Evolutionary conservation across 139 green algal species (phyloP), one percentile per base, ranked within the genome.

Genomic region (Nannochloris sp.): DNA sequence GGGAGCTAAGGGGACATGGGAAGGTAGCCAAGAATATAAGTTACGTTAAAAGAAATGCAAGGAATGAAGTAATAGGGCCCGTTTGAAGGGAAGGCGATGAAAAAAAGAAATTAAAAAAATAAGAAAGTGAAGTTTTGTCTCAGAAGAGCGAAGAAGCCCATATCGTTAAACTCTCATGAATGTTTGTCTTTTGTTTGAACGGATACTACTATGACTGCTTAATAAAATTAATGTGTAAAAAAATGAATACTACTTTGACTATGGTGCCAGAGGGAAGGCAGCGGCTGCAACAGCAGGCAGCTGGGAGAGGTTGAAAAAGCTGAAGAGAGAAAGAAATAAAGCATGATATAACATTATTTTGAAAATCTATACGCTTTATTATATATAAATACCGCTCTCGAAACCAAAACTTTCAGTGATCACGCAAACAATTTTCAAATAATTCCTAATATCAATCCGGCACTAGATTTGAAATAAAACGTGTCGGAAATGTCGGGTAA

Each of bases 11-110:
- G 67, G 85, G 27, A 53, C 79, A 15, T 79, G 54, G n/a, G 35
- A 70, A n/a, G 60, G 73, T 12, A 78, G 31, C 2, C 85, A 94
- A 66, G 29, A 85, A 12, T 93, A 88, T 72, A 75, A 76, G 23
- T 91, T 95, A 81, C 71, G 87, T 14, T 92, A 76, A 83, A 90
- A 57, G 87, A 95, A 12, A 87, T 9, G 54, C 42, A 33, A 13
- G 14, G 23, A 29, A 23, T 14, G 9, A n/a, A n/a, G n/a, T n/a
- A n/a, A n/a, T n/a, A n/a, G n/a, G n/a, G n/a, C n/a, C n/a, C n/a
- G n/a, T n/a, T n/a, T n/a, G n/a, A n/a, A n/a, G 42, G 42, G 19
- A 51, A 51, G 42, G 19, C 19, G 19, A 51, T 27, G 19, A 27
- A 51, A 19, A 19, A 27, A 51, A 51, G 19, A 19, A 51, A 27